Percentiles rank a stretch among this genome's conserved stretches.
These are phyloP conservation scores for Hypoxylon perforatum DNA, from an alignment of 495 filamentous ascomycete genomes.

Conservation along the genomic window DNA sequence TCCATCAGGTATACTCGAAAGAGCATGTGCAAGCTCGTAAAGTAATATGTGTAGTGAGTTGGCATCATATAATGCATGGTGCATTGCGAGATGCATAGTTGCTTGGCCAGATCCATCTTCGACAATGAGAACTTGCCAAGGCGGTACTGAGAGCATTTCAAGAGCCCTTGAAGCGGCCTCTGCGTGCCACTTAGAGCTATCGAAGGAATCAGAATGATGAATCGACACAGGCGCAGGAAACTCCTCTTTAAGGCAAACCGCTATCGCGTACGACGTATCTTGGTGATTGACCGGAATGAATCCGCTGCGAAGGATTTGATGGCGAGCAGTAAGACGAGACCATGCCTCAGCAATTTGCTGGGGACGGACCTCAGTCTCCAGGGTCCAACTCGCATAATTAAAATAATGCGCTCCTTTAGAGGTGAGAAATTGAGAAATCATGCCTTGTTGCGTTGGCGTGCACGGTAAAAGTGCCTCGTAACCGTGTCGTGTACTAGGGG, in stretches of 20 bases:
- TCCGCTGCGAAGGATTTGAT: constrained; percentile 79
- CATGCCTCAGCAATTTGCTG: constrained; percentile 64
- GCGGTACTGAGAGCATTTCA: constrained; percentile 19
- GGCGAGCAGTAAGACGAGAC: constrained; percentile 57
- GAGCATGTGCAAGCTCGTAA: constrained; percentile 57
- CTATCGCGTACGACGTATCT: constrained; percentile 72
- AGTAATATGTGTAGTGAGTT: constrained; percentile 71
- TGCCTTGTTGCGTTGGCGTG: constrained; percentile 71
- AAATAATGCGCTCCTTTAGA: constrained; percentile 69
- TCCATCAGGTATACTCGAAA: constrained; percentile 6
- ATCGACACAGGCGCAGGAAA: constrained; percentile 31
- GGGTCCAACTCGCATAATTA: constrained; percentile 64
- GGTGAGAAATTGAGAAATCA: constrained; percentile 69
- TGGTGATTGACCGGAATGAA: constrained; percentile 70
- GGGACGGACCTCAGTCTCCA: constrained; percentile 40
- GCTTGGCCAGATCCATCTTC: constrained; percentile 27
- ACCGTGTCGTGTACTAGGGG: background rate
- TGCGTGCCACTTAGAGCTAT: constrained; percentile 46
- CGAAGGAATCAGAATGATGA: constrained; percentile 30
- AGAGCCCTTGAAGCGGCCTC: constrained; percentile 24
- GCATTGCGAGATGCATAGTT: constrained; percentile 61
- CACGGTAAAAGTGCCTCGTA: constrained; percentile 68
- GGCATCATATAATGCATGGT: constrained; percentile 86
- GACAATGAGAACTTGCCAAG: constrained; percentile 48
- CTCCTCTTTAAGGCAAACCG: constrained; percentile 58